Conservation (phyloP, 2,329 filamentous ascomycete species). For the Aspergillus hortae region DNA sequence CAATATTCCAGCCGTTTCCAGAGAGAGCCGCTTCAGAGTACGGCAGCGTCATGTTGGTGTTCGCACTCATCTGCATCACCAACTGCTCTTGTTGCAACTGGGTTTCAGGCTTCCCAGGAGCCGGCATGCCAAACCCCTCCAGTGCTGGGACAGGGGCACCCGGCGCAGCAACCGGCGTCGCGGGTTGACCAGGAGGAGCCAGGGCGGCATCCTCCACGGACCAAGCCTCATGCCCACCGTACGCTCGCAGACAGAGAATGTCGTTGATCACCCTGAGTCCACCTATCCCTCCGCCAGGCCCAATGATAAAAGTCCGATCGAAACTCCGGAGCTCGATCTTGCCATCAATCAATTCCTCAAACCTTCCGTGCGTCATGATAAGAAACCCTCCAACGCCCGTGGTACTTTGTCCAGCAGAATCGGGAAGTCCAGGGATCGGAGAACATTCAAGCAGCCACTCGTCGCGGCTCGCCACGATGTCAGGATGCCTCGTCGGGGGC, state of each 20-base stretch:
- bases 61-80: conserved; percentile 65
- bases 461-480: conserved; percentile 61
- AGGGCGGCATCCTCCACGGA: conserved; percentile 34
- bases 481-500: conserved; percentile 70
- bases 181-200: conserved; percentile 13
- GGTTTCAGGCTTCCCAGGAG: conserved; percentile 44
- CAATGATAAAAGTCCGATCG: conserved; percentile 74
- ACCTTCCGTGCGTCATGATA: conserved; percentile 78
- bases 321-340: conserved; percentile 68
- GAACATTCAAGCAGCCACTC: conserved; percentile 85
- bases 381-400: conserved; percentile 73
- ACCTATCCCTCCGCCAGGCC: conserved; percentile 64
- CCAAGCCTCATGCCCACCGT: conserved; percentile 55
- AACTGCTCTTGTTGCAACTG: conserved; percentile 66
- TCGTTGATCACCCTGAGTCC: conserved; percentile 76
- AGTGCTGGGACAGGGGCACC: conserved; percentile 27
- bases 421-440: conserved; percentile 66
- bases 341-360: conserved; percentile 65
- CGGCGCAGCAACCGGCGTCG: conserved; percentile 20
- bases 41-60: conserved; percentile 74
- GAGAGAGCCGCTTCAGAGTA: conserved; percentile 79
- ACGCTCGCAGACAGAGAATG: conserved; percentile 69
- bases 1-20: conserved; percentile 76
- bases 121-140: conserved; percentile 39
- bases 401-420: conserved; percentile 61